These are phyloP conservation scores for Aphanomyces cochlioides DNA, from an alignment of 352 stramenopile genomes.

Conservation along the genomic window DNA sequence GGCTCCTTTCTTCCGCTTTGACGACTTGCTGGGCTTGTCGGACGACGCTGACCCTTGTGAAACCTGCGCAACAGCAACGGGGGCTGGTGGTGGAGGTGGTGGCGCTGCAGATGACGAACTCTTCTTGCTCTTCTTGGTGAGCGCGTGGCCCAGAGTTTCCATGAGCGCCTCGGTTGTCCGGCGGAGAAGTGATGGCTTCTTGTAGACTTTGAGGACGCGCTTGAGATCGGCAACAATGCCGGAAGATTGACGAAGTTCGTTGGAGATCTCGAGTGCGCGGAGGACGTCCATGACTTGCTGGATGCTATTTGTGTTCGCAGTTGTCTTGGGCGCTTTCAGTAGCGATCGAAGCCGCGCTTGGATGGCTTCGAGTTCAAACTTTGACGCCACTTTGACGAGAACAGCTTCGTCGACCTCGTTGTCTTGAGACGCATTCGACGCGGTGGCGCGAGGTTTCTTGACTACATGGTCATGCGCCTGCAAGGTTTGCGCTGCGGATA, in stretches of 20 bases:
- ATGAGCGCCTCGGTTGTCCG: constrained; percentile 65
- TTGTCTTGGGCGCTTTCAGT: constrained; percentile 50
- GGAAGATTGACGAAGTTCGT: constrained; percentile 67
- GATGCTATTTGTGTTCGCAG: constrained; percentile 56
- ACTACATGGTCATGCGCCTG: background rate
- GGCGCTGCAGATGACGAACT: constrained; percentile 19
- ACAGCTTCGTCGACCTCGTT: constrained; percentile 62
- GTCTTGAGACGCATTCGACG: background rate
- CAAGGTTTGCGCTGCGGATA: constrained; percentile 41
- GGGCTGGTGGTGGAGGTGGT: constrained; percentile 24
- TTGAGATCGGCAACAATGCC: constrained; percentile 70
- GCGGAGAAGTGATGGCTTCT: constrained; percentile 73
- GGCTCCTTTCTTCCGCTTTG: constrained; percentile 45
- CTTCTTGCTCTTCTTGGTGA: constrained; percentile 20
- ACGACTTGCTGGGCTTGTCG: background rate
- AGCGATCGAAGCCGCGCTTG: constrained; percentile 68
- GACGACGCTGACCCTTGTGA: background rate
- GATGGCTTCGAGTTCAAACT: constrained; percentile 57
- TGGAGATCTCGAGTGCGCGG: constrained; percentile 65
- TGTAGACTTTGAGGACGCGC: constrained; percentile 69
- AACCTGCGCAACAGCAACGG: constrained; percentile 8
- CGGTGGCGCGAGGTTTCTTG: background rate
- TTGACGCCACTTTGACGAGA: constrained; percentile 62
- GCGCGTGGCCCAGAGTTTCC: constrained; percentile 47
- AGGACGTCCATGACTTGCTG: constrained; percentile 80